Evolutionary conservation across 2,329 filamentous ascomycete genomes (phyloP).

Genomic region (Neoascochyta sp.): DNA sequence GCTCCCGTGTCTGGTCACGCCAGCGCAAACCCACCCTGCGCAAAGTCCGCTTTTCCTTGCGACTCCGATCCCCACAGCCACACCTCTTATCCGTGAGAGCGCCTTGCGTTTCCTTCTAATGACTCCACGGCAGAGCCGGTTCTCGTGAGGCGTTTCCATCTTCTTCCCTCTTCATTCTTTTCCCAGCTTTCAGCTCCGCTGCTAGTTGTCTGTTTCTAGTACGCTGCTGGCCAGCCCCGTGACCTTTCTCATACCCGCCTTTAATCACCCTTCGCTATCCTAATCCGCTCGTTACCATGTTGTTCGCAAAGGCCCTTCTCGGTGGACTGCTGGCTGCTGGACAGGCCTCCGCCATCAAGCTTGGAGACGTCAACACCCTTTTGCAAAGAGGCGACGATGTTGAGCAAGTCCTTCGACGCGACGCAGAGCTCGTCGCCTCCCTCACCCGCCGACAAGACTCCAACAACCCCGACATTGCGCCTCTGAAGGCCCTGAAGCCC

Average conservation of each 20-base stretch:
- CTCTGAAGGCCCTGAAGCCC: slow-evolving; percentile 31
- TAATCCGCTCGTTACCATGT: slow-evolving; percentile 31
- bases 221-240: slow-evolving; percentile 39
- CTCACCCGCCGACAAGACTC: slow-evolving; percentile 37
- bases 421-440: slow-evolving; percentile 33
- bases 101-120: slow-evolving; percentile 22
- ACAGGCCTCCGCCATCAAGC: slow-evolving; percentile 29
- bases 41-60: too few species aligned
- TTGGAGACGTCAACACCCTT: slow-evolving; percentile 21
- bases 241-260: slow-evolving; percentile 21
- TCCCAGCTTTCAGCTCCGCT: slow-evolving; percentile 18
- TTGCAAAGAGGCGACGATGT: slow-evolving; percentile 29
- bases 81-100: slow-evolving; percentile 22
- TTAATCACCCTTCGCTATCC: slow-evolving; percentile 34
- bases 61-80: too few species aligned
- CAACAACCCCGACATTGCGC: slow-evolving; percentile 23
- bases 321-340: slow-evolving; percentile 33
- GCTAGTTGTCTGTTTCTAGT: slow-evolving; percentile 26
- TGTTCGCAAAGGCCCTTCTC: slow-evolving; percentile 28
- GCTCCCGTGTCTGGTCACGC: slow-evolving; percentile 25
- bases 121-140: slow-evolving; percentile 29
- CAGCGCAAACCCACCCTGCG: slow-evolving; percentile 20
- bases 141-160: slow-evolving; percentile 22
- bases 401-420: slow-evolving; percentile 32
- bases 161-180: slow-evolving; percentile 27